Base-by-base conservation (phyloP, 768 basidiomycete species). In the Tephrocybe sp. region DNA sequence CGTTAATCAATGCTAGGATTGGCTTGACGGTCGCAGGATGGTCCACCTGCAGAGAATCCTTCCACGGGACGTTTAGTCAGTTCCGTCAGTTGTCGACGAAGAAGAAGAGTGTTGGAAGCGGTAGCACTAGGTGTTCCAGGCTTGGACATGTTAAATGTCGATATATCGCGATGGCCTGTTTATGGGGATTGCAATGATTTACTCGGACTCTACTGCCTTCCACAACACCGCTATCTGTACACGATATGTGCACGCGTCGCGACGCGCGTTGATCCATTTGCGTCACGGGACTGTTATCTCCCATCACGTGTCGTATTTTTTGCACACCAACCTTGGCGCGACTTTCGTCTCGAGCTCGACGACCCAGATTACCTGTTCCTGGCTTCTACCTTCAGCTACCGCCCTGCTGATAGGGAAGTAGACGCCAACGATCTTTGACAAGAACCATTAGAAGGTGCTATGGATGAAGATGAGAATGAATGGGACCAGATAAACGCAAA, bases 61-160 rank as follows among this genome's bases (percentile, higher is more conserved):
- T 97, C 91, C 4, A 97, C 92, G 2, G 95, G 95, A 42, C 76
- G 82, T 70, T 97, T 97, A 25, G 86, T 91, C 54, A 99, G 82
- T 63, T 97, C 95, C 10, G 73, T 65, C 29, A 92, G 78, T 68
- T 92, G 89, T 27, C 90, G 78, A 33, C 87, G 81, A 18, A 92
- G 83, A 31, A 91, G 78, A 13, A 91, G 76, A 18, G 76, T 76
- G 57, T 80, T 80, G 19, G 74, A 75, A 15, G 43, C 36, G 6
- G 64, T 57, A 15, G 43, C 36, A 5, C 64, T 57, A 29, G 67
- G 45, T 42, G 73, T 68, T 39, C 64, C 61, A 21, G 75, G 63
- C 59, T 73, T 79, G 33, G 78, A 76, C 78, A 78, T 78, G 47
- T 41, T 52, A 29, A 33, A 47, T 23, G 39, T 38, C 46, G 51